Evolutionary conservation across 495 filamentous ascomycete species (phyloP).

Genomic region (Podospora fimiseda): DNA sequence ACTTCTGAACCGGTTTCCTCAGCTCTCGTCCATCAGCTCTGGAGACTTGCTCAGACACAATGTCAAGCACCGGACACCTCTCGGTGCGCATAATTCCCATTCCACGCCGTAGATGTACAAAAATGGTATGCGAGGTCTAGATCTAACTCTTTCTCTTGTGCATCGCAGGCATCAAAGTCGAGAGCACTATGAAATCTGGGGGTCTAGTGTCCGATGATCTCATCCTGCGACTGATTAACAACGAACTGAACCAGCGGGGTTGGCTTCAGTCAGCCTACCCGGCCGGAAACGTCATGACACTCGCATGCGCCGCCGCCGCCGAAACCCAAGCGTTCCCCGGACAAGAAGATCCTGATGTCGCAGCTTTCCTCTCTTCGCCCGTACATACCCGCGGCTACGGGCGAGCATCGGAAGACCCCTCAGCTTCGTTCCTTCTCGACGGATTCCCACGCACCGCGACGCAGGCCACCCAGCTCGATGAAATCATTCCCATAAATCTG

Average conservation of each 20-base stretch:
- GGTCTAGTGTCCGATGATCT: constrained; percentile 80
- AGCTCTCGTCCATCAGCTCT: constrained; percentile 86
- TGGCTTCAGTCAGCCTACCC: constrained; percentile 55
- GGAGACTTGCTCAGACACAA: constrained; percentile 88
- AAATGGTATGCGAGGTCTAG: no score
- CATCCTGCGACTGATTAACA: constrained; percentile 86
- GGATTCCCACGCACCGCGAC: constrained; percentile 85
- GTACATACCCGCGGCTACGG: constrained; percentile 28
- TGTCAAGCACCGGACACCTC: constrained; percentile 76
- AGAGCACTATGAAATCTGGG: constrained; percentile 76
- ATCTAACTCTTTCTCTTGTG: neutral
- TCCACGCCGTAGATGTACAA: neutral
- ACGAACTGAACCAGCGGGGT: constrained; percentile 73
- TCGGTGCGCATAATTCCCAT: constrained; percentile 52
- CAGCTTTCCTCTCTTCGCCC: constrained; percentile 35
- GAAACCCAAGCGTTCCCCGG: constrained; percentile 14
- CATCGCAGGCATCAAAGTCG: constrained; percentile 71
- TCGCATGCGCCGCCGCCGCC: constrained; percentile 28
- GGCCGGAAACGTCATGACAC: constrained; percentile 36
- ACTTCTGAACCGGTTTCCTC: constrained; percentile 76
- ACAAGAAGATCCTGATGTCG: constrained; percentile 26
- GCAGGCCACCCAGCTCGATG: constrained; percentile 72
- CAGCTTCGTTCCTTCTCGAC: constrained; percentile 89
- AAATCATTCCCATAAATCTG: constrained; percentile 82
- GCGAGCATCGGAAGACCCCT: constrained; percentile 52